Percentiles rank a stretch among this genome's conserved stretches.
These are phyloP conservation scores for Stachybotrys elegans DNA, from an alignment of 2,329 filamentous ascomycete species.

Conservation along the genomic window DNA sequence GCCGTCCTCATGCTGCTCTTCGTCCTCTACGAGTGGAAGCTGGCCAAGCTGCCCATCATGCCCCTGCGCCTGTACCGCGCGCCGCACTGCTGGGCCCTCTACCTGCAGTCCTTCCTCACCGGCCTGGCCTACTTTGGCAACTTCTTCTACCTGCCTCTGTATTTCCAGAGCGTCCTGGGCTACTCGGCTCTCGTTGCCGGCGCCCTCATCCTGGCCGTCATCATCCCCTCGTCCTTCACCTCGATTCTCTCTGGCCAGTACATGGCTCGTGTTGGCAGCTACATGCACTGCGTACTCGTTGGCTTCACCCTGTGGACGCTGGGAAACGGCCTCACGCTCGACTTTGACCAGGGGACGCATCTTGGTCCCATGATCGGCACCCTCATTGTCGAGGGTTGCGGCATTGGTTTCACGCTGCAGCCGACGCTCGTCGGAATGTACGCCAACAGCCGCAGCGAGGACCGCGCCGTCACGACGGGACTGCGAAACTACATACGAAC, in stretches of 20 bases:
- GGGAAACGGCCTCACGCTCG: conserved; percentile 24
- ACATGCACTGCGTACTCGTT: conserved; percentile 21
- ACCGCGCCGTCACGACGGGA: conserved; percentile 31
- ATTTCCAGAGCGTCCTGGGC: conserved; percentile 24
- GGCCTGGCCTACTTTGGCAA: conserved; percentile 23
- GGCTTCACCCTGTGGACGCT: conserved; percentile 31
- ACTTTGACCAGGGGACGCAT: conserved; percentile 18
- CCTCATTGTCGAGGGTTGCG: conserved; percentile 27
- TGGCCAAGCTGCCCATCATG: conserved; percentile 21
- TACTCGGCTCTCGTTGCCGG: conserved; percentile 22
- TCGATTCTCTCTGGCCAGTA: conserved; percentile 26
- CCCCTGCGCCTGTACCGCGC: conserved; percentile 17
- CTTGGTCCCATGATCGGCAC: conserved; percentile 22
- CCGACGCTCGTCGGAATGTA: conserved; percentile 31
- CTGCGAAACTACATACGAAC: conserved; percentile 33
- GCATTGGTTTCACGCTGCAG: conserved; percentile 29
- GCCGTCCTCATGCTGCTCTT: conserved; percentile 16
- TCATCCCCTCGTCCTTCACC: conserved; percentile 18
- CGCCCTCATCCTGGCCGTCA: conserved; percentile 21
- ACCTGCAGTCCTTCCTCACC: conserved; percentile 19
- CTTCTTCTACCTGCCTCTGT: conserved; percentile 24
- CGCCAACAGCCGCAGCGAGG: conserved; percentile 27
- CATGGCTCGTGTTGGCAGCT: conserved; percentile 21
- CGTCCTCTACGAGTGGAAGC: conserved; percentile 21
- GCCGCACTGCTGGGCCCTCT: conserved; percentile 14